phyloP scores from a whole-genome alignment of 2,329 filamentous ascomycete species.

The Venturia carpophila region DNA sequence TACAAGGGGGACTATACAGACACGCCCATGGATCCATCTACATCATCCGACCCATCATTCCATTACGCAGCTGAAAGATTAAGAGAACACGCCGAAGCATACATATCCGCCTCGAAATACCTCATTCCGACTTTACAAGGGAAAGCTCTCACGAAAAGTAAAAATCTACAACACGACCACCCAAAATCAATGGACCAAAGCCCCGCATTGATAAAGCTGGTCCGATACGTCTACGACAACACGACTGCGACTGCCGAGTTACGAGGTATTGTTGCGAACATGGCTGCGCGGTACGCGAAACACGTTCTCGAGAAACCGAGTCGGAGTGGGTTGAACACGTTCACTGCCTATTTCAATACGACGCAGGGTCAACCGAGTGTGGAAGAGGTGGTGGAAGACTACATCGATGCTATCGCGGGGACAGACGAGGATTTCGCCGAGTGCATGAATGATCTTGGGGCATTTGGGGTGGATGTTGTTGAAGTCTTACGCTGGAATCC shows the following conservation, averaged over 20 bases:
- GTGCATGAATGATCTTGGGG: neutral
- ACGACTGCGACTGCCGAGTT: neutral
- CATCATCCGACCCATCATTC: neutral
- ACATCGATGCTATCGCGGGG: neutral
- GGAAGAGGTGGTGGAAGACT: neutral
- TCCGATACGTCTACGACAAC: neutral
- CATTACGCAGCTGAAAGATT: neutral
- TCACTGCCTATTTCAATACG: neutral
- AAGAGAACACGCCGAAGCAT: neutral
- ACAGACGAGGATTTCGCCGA: neutral
- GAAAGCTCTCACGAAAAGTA: neutral
- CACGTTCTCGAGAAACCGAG: neutral
- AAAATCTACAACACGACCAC: neutral
- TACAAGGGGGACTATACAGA: neutral
- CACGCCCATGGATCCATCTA: neutral
- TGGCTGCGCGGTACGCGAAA: neutral
- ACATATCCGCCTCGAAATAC: neutral
- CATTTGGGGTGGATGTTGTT: neutral
- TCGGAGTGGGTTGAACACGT: neutral
- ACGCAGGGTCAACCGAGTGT: neutral
- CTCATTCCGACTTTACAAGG: neutral
- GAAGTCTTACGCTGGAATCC: neutral
- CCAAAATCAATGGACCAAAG: neutral
- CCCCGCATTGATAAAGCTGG: neutral
- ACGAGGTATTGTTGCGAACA: neutral